A percentile compares a stretch with the other conserved stretches of the same genome.
Conservation (phyloP, 1,139 yeast genomes). For the Meyerozyma sp. region DNA sequence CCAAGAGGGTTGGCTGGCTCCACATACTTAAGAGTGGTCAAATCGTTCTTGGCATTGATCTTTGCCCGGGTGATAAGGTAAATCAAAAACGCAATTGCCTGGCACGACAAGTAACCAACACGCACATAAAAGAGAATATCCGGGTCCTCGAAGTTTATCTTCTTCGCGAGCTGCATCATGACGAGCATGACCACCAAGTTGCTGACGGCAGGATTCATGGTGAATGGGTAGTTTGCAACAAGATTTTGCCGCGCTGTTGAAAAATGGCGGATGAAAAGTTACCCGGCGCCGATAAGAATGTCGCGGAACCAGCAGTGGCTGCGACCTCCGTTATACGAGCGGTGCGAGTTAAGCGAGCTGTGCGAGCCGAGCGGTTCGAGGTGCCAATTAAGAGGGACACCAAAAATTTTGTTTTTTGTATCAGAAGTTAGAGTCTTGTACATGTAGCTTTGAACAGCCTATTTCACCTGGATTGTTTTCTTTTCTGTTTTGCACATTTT, state of each 20-base stretch:
- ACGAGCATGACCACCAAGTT: constrained; percentile 88
- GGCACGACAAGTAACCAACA: constrained; percentile 63
- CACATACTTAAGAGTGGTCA: constrained; percentile 87
- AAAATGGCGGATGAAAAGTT: background rate
- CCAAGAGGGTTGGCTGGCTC: constrained; percentile 80
- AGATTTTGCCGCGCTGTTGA: constrained; percentile 1
- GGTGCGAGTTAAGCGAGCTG: no score
- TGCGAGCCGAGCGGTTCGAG: no score
- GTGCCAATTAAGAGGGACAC: no score
- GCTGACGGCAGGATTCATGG: constrained; percentile 80
- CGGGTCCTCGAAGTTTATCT: constrained; percentile 86
- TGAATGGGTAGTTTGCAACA: constrained; percentile 5
- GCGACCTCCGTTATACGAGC: no score
- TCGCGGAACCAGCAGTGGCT: background rate
- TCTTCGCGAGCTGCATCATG: constrained; percentile 95
- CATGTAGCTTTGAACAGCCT: no score
- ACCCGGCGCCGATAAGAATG: constrained; percentile 1
- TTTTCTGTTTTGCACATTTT: no score
- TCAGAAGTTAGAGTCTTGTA: no score
- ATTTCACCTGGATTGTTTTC: no score
- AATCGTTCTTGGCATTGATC: constrained; percentile 75
- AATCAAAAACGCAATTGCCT: constrained; percentile 56
- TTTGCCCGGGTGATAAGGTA: constrained; percentile 60
- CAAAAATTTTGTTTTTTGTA: no score
- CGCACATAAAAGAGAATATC: constrained; percentile 72